Percentiles rank a stretch among this genome's conserved stretches.
Conservation (phyloP, 495 filamentous ascomycete genomes). For the Thozetella sp. region DNA sequence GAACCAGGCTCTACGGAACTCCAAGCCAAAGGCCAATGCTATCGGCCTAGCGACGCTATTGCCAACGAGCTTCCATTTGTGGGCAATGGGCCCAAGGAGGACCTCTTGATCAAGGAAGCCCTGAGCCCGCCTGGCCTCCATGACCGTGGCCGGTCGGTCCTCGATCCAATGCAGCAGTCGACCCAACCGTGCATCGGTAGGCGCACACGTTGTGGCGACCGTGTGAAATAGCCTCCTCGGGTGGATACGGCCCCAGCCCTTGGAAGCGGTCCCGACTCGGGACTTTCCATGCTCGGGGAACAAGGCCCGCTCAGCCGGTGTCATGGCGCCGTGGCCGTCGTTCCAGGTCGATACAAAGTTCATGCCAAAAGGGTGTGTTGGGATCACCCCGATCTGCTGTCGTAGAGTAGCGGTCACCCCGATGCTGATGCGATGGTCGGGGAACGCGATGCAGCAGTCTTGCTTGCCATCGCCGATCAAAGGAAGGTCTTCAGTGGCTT, state of each 20-base stretch:
- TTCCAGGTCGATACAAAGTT: conserved; percentile 44
- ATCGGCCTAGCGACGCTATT: conserved; percentile 72
- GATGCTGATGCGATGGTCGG: conserved; percentile 60
- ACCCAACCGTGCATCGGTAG: conserved; percentile 50
- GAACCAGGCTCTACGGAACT: conserved; percentile 60
- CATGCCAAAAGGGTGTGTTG: conserved; percentile 43
- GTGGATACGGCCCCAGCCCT: conserved; percentile 53
- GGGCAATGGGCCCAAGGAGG: conserved; percentile 50
- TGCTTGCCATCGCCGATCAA: conserved; percentile 54
- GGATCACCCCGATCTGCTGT: conserved; percentile 38
- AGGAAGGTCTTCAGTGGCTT: conserved; percentile 62
- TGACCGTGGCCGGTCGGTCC: conserved; percentile 53
- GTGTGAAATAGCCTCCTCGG: conserved; percentile 56
- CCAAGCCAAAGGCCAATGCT: conserved; percentile 61
- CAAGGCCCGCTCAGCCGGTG: conserved; percentile 25
- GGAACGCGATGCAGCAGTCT: conserved; percentile 55
- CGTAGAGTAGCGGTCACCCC: conserved; percentile 27
- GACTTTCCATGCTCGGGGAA: conserved; percentile 20
- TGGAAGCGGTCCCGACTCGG: conserved; percentile 16
- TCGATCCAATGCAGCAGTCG: conserved; percentile 62
- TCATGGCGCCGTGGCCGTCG: conserved; percentile 37
- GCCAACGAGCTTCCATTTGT: conserved; percentile 65
- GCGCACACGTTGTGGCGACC: conserved; percentile 47
- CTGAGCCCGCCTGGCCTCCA: conserved; percentile 68
- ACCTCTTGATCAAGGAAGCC: conserved; percentile 69